These are phyloP conservation scores for Rhizoctonia solani DNA, from an alignment of 1,284 basidiomycete species.

Conservation along the genomic window DNA sequence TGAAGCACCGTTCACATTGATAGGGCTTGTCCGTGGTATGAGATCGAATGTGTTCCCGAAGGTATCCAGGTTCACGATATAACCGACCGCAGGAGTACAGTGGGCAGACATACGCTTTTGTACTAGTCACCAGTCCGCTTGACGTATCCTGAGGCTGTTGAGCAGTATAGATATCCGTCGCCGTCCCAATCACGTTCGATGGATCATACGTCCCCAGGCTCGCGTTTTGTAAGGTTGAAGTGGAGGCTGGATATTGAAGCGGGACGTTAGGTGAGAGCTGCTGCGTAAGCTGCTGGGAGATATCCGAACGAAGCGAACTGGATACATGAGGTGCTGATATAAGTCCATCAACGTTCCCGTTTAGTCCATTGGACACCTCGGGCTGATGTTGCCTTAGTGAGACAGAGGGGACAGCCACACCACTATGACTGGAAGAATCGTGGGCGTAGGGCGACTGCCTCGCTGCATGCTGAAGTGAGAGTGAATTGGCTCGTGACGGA, in stretches of 20 bases:
- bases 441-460: constrained; percentile 31
- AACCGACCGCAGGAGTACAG: constrained; percentile 76
- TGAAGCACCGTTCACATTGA: constrained; percentile 70
- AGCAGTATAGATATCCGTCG: constrained; percentile 35
- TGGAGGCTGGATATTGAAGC: not conserved
- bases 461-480: not conserved
- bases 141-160: constrained; percentile 37
- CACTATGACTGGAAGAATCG: constrained; percentile 5
- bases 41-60: constrained; percentile 85
- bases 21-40: constrained; percentile 88
- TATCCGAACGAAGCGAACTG: constrained; percentile 22
- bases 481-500: constrained; percentile 4
- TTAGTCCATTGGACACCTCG: not conserved
- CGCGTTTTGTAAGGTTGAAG: too few relatives aligned
- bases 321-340: constrained; percentile 15
- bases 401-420: constrained; percentile 27
- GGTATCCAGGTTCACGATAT: constrained; percentile 89
- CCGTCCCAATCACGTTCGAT: too few relatives aligned
- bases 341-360: not conserved
- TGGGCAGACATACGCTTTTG: constrained; percentile 77
- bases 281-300: constrained; percentile 25
- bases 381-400: constrained; percentile 34
- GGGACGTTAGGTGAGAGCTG: not conserved
- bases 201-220: too few relatives aligned
- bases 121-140: constrained; percentile 39